Base-by-base conservation (phyloP, 2,329 filamentous ascomycete species). In the Verticillium klebahnii region DNA sequence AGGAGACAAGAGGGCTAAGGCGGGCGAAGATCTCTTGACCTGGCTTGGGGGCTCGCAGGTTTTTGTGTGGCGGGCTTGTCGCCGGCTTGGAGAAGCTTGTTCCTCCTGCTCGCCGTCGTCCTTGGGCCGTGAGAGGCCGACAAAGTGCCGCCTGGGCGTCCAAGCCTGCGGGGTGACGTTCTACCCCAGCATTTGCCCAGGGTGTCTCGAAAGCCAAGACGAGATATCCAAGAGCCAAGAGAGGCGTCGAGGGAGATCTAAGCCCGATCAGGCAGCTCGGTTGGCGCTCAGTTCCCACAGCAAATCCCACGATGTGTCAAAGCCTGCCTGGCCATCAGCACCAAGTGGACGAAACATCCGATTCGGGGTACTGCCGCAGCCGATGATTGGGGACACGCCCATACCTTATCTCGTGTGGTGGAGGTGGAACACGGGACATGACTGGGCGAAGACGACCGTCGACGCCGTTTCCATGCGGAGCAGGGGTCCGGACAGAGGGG, bases 91-190 rank as follows among this genome's bases (percentile, higher is more conserved):
- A 50, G 57, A 58, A 58, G 57, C 57, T 58, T 58, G 45, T 32
- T 58, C 57, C 34, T 39, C 39, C 50, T 58, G 45, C 19, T 58
- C 57, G 7, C n/a, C 6, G 29, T 19, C 31, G 25, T 31, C 36
- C 57, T 32, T 50, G 57, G 15, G 57, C 57, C 57, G 57, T 23
- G 57, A 32, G 57, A 50, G 57, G 57, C 57, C 57, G 57, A 39
- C 40, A 31, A 58, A 58, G 57, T 58, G 57, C 57, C 57, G 57
- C 23, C 34, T 11, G 37, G 37, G 57, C 37, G 25, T n/a, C 23
- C 23, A 50, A 50, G 57, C 19, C 57, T 58, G 57, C 57, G 57
- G 57, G 57, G 57, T 58, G 57, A 58, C 57, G 57, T 58, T 32
- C 57, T 50, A 50, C 45, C 45, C 45, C 45, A 50, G 45, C 45